These are phyloP conservation scores for Musa itinerans DNA, from an alignment of 176 grass and related monocot genomes.

Conservation along the genomic window DNA sequence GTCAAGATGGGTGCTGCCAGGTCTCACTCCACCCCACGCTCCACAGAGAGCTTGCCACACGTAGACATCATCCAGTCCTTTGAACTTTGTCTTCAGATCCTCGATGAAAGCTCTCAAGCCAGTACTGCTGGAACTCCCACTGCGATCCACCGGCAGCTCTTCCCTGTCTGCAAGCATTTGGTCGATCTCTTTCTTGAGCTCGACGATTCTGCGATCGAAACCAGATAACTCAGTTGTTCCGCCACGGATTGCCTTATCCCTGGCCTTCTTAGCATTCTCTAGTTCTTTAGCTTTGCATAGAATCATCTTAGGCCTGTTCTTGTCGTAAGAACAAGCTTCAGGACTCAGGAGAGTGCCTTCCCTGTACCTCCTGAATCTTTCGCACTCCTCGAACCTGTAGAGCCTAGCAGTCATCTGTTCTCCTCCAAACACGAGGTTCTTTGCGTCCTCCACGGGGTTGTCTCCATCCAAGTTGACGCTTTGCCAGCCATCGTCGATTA, in stretches of 20 bases:
- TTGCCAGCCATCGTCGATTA: slow-evolving; percentile 25
- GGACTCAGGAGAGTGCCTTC: background rate
- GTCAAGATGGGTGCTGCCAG: slow-evolving; percentile 9
- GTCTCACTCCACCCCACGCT: slow-evolving; percentile 25
- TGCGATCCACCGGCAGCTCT: background rate
- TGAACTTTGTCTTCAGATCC: slow-evolving; percentile 18
- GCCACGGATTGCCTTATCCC: background rate
- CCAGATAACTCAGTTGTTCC: background rate
- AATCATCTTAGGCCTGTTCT: background rate
- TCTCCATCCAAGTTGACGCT: slow-evolving; percentile 12
- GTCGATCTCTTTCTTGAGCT: slow-evolving; percentile 8
- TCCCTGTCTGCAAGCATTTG: background rate
- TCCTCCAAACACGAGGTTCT: slow-evolving; percentile 14
- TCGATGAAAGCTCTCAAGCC: slow-evolving; percentile 16
- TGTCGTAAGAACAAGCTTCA: background rate
- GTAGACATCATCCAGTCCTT: slow-evolving; percentile 21
- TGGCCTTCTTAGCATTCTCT: background rate
- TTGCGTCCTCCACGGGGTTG: background rate
- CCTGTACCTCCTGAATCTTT: slow-evolving; percentile 8
- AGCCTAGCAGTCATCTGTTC: slow-evolving; percentile 23
- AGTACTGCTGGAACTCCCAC: background rate
- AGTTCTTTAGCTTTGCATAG: slow-evolving; percentile 12
- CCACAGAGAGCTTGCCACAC: slow-evolving; percentile 27
- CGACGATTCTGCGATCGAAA: background rate
- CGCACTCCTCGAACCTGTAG: slow-evolving; percentile 13